Evolutionary conservation across 2,329 filamentous ascomycete genomes (phyloP), one percentile per base, ranked within the genome.

Genomic region (Aspergillus sp.): DNA sequence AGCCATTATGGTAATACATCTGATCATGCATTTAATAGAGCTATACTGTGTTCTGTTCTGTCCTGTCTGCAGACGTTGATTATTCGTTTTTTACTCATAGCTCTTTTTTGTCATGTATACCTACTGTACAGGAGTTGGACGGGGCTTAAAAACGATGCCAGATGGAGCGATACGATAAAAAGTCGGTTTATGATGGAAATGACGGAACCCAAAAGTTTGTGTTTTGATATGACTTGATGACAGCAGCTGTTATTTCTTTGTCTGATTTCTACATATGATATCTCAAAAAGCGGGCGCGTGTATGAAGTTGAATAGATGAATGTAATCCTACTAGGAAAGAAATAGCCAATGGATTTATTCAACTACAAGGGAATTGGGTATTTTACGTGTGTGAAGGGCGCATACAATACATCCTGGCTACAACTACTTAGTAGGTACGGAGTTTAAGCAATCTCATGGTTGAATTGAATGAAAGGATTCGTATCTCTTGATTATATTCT

Each of bases 211-310:
- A 51, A 51, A 51, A 51, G 48, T 51, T 51, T 42, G 22, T 42
- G 36, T 42, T 45, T 53, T 53, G 50, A 32, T 26, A 53, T 53
- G 42, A 44, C 42, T 53, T 53, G 50, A 45, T 53, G 50, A 43
- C 50, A 53, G 39, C 32, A 18, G 43, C 39, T 39, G 38, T 50
- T 24, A 26, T 50, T 50, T 39, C 20, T 3, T 11, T 9, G 26
- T 30, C 26, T 30, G 26, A 9, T 11, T 30, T 30, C 26, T 30
- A 30, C 26, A 11, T 39, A 24, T 41, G 20, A 26, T 50, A 39
- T 39, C 20, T 4, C 39, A 39, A 36, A 36, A 36, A 36, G 12
- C 15, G 34, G 34, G 34, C 12, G 34, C 9, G 4, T 36, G 34
- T 36, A 36, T 36, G 34, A 36, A 36, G 34, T n/a, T n/a, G 15